Percentiles rank a stretch among this genome's conserved stretches.
Conservation (phyloP, 1,139 yeast species). For the Suhomyces anneliseae region DNA sequence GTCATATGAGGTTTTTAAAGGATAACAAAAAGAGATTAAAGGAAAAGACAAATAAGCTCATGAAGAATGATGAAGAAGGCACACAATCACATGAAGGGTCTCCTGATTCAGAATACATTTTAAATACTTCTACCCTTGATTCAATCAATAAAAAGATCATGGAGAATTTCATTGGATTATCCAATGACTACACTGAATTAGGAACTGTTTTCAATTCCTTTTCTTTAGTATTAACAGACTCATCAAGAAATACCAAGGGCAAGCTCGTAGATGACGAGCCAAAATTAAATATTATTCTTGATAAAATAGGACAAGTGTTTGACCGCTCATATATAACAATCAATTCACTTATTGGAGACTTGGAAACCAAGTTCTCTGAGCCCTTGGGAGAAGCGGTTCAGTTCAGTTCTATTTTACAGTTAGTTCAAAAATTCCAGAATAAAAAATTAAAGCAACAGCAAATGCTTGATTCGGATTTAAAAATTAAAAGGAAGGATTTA, state of each 20-base stretch:
- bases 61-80: slow-evolving; percentile 10
- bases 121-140: slow-evolving; percentile 53
- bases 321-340: slow-evolving; percentile 71
- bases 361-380: slow-evolving; percentile 76
- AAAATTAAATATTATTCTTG: slow-evolving; percentile 47
- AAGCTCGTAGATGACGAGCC: slow-evolving; percentile 26
- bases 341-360: slow-evolving; percentile 63
- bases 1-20: slow-evolving; percentile 36
- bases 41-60: slow-evolving; percentile 27
- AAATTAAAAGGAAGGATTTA: slow-evolving; percentile 44
- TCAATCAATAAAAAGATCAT: slow-evolving; percentile 66
- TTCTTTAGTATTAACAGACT: slow-evolving; percentile 59
- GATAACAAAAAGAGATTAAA: slow-evolving; percentile 32
- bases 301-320: slow-evolving; percentile 76
- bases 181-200: slow-evolving; percentile 66
- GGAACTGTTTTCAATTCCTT: slow-evolving; percentile 74
- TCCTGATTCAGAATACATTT: slow-evolving; percentile 16
- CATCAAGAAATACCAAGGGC: slow-evolving; percentile 23
- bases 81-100: not conserved
- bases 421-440: slow-evolving; percentile 66
- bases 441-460: slow-evolving; percentile 68
- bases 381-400: slow-evolving; percentile 84
- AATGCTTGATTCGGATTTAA: slow-evolving; percentile 56
- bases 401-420: slow-evolving; percentile 65
- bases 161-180: slow-evolving; percentile 61